Percentiles rank a stretch among this genome's conserved stretches.
phyloP scores from a whole-genome alignment of 176 grass and related monocot species.

The Avena atlantica region DNA sequence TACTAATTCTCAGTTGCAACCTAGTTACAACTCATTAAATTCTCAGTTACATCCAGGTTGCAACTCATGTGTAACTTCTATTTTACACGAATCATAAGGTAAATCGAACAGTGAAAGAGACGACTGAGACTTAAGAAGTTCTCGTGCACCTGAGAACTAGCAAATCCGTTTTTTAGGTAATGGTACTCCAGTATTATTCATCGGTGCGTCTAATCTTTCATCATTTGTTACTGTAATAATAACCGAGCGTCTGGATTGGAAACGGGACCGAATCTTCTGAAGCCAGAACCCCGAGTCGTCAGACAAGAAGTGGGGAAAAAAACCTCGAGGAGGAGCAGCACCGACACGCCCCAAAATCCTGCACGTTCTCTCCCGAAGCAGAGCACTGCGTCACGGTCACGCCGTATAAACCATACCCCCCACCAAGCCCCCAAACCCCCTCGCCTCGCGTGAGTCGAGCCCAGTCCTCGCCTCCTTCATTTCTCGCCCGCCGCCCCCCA shows the following conservation, averaged over 20 bases:
- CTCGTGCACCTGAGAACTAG: too few relatives aligned
- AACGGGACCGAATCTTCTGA: neutral
- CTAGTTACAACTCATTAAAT: too few relatives aligned
- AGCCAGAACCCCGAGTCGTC: neutral
- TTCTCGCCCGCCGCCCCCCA: neutral
- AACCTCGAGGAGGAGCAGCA: neutral
- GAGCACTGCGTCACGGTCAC: neutral
- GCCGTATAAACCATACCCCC: conserved; percentile 25
- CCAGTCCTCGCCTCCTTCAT: neutral
- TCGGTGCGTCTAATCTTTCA: neutral
- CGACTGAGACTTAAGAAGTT: too few relatives aligned
- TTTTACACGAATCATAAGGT: too few relatives aligned
- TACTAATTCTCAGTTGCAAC: too few relatives aligned
- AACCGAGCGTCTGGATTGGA: neutral
- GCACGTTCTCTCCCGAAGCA: neutral
- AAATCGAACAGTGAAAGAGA: too few relatives aligned
- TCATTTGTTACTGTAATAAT: neutral
- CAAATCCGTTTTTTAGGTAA: too few relatives aligned
- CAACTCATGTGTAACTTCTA: too few relatives aligned
- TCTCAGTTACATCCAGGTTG: too few relatives aligned
- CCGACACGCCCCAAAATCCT: neutral
- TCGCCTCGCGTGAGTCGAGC: conserved; percentile 15
- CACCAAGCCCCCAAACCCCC: neutral
- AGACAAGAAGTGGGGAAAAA: neutral
- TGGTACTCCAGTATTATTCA: neutral